Conservation (phyloP, 176 grass and related monocot genomes). For the Zea mays region Zm-B73-REFERENCE-NAM-5.0 NC_050096.1:283197501-283198000, state of each 20-base stretch:
- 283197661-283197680: constrained; percentile 71
- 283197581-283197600: constrained; percentile 89
- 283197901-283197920: constrained; percentile 69
- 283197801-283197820: constrained; percentile 54
- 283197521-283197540: constrained; percentile 94
- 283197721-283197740: constrained; percentile 54
- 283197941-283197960: constrained; percentile 70
- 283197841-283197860: constrained; percentile 56
- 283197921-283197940: constrained; percentile 62
- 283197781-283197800: not conserved
- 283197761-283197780: not conserved
- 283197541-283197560: constrained; percentile 66
- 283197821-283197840: constrained; percentile 47
- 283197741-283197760: constrained; percentile 7
- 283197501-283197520: constrained; percentile 26
- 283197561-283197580: constrained; percentile 86
- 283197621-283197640: constrained; percentile 69
- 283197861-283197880: constrained; percentile 46
- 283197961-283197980: constrained; percentile 59
- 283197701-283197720: constrained; percentile 70
- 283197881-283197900: constrained; percentile 70
- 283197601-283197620: constrained; percentile 91
- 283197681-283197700: constrained; percentile 63
- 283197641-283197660: constrained; percentile 62
- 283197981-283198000: constrained; percentile 72